Percentiles rank a stretch among this genome's conserved stretches.
phyloP scores from a whole-genome alignment of 306 rosid genomes.

The Gillenia trifoliata region DNA sequence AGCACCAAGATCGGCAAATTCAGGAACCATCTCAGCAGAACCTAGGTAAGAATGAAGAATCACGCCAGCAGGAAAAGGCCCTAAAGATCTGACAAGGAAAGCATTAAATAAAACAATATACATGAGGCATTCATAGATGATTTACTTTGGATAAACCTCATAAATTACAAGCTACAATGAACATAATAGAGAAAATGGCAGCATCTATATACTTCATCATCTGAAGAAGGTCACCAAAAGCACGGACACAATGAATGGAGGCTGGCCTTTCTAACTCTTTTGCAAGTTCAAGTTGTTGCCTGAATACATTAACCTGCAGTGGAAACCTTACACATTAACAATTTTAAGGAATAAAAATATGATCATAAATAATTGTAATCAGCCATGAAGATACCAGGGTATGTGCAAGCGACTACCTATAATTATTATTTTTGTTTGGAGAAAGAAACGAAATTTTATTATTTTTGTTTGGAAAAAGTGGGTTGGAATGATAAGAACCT shows the following conservation, averaged over 20 bases:
- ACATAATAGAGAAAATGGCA: not conserved
- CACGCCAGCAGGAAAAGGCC: slow-evolving; percentile 91
- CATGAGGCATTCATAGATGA: not conserved
- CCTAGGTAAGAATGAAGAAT: slow-evolving; percentile 90
- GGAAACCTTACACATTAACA: slow-evolving; percentile 13
- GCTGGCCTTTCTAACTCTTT: slow-evolving; percentile 70
- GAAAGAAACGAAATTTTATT: too few species aligned
- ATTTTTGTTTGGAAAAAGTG: too few species aligned
- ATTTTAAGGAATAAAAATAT: not conserved
- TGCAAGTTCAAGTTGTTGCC: slow-evolving; percentile 80
- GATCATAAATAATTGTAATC: not conserved
- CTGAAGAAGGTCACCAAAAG: slow-evolving; percentile 81
- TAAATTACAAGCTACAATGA: not conserved
- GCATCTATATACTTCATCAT: slow-evolving; percentile 58
- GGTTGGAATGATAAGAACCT: slow-evolving; percentile 34
- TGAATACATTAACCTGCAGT: slow-evolving; percentile 64
- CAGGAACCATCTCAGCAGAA: slow-evolving; percentile 91
- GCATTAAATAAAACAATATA: not conserved
- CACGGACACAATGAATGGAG: slow-evolving; percentile 83
- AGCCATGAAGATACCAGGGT: not conserved
- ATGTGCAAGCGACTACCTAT: too few species aligned
- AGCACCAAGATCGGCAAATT: slow-evolving; percentile 76
- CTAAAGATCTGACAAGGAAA: slow-evolving; percentile 47
- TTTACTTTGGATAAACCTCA: not conserved
- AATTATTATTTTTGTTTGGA: too few species aligned